Conservation (phyloP, 805 yeast genomes). For the Wickerhamiella brachini region DNA sequence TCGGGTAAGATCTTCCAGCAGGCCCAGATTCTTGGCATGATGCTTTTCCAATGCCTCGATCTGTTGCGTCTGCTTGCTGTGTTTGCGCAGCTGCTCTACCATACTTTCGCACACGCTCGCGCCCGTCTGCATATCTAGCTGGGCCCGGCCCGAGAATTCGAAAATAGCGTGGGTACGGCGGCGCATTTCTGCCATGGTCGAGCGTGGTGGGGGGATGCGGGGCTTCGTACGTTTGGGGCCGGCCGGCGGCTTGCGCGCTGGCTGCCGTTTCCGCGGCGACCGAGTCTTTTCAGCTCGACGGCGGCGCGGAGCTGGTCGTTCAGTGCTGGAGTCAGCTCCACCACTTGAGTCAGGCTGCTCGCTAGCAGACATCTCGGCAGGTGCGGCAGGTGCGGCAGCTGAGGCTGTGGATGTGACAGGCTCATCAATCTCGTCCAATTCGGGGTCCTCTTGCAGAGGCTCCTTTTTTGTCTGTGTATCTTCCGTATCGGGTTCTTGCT, state of each 20-base stretch:
- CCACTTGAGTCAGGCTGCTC: neutral
- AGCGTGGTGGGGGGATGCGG: constrained; percentile 62
- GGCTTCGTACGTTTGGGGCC: constrained; percentile 31
- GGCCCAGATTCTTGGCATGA: constrained; percentile 43
- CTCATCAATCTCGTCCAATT: neutral
- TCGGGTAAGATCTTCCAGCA: constrained; percentile 63
- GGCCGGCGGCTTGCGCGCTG: neutral
- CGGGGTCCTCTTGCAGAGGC: neutral
- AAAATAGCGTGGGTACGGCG: constrained; percentile 78
- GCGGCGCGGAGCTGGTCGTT: neutral
- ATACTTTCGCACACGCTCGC: constrained; percentile 42
- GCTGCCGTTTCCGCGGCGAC: constrained; percentile 1
- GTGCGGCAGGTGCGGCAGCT: neutral
- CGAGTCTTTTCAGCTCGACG: neutral
- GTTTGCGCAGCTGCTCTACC: constrained; percentile 21
- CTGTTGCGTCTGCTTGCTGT: constrained; percentile 15
- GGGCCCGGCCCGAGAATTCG: constrained; percentile 82
- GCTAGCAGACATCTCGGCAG: neutral
- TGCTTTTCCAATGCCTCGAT: constrained; percentile 33
- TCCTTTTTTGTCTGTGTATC: neutral
- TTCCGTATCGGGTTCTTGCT: neutral
- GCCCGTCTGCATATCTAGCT: constrained; percentile 66
- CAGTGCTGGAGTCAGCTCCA: constrained; percentile 2
- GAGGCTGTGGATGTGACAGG: too few relatives aligned
- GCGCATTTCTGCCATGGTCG: constrained; percentile 70